Evolutionary conservation across 306 rosid species (phyloP), one percentile per base, ranked within the genome.

Genomic region (Gastrolobium bilobum): DNA sequence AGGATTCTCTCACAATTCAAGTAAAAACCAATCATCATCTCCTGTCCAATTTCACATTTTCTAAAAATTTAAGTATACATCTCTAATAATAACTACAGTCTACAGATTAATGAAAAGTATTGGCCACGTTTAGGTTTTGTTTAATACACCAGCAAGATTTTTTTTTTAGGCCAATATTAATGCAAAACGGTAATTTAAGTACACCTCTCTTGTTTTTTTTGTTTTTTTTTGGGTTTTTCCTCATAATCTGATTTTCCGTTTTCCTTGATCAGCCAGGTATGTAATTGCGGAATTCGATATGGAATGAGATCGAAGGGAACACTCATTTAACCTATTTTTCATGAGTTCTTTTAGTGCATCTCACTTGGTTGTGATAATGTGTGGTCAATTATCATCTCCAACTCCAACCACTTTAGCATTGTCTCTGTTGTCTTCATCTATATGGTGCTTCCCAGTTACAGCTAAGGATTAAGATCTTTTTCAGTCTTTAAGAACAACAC

Each of bases 1-100:
- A 3, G n/a, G 38, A 48, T 59, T 79, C 78, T 71, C 14, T 43
- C 9, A 26, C 37, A 59, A 73, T 61, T 56, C 54, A 54, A 43
- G 58, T 60, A 37, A 43, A 59, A 73, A 15, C 15, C 42, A 59
- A 58, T 31, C 13, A 69, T 31, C 75, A 40, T 42, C 46, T 11
- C 15, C 4, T 20, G 1, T 7, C 10, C 54, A 1, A 34, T 54
- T 57, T 4, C 26, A 20, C 0, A 0, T 20, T 20, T 20, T 1
- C 26, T 20, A 20, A 20, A 20, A 20, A 20, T 20, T 20, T 20
- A 20, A 20, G 26, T 20, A 0, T 20, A 20, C 26, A 20, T 20
- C 26, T 20, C 26, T 20, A 20, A 20, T 1, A 20, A 20, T 20
- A 20, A 20, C n/a, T n/a, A n/a, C n/a, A n/a, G n/a, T n/a, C 26